Conservation (phyloP, 2,329 filamentous ascomycete species). For the Fusarium bulbicola region DNA sequence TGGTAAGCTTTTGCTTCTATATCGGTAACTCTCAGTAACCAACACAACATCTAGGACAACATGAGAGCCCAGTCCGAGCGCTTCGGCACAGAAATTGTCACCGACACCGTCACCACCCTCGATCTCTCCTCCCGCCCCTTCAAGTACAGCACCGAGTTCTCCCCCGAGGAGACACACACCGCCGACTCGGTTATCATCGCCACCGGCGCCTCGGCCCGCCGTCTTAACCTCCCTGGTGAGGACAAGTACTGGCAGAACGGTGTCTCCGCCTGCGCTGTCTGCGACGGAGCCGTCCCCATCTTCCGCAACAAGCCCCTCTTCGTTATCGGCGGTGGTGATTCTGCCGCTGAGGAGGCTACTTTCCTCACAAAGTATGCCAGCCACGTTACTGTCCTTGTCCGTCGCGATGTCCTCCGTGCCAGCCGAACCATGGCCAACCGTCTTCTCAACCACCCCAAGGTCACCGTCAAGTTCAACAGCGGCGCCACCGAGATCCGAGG, state of each 20-base stretch:
- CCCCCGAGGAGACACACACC: conserved; percentile 83
- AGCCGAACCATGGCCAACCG: conserved; percentile 92
- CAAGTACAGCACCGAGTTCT: conserved; percentile 92
- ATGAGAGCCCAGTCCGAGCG: conserved; percentile 92
- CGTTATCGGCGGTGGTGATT: conserved; percentile 96
- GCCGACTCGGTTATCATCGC: conserved; percentile 94
- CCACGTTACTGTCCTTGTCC: conserved; percentile 93
- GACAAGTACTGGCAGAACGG: conserved; percentile 98
- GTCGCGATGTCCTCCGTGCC: conserved; percentile 85
- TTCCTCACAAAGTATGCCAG: conserved; percentile 98
- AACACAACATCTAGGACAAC: conserved; percentile 66
- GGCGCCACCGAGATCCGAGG: conserved; percentile 86
- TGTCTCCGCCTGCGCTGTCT: conserved; percentile 95
- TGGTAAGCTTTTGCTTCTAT: conserved; percentile 63
- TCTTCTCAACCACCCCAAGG: conserved; percentile 84
- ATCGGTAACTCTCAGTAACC: background rate
- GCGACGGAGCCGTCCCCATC: conserved; percentile 95
- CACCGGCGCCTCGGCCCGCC: conserved; percentile 90
- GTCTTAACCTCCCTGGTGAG: conserved; percentile 85
- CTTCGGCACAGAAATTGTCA: conserved; percentile 92
- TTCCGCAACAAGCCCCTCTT: conserved; percentile 96
- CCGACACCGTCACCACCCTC: conserved; percentile 89
- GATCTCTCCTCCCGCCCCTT: conserved; percentile 88
- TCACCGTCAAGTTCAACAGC: conserved; percentile 88
- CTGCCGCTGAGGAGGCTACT: conserved; percentile 94